Evolutionary conservation across 805 yeast species (phyloP), one percentile per base, ranked within the genome.

Genomic region (Metschnikowia corniflorae): DNA sequence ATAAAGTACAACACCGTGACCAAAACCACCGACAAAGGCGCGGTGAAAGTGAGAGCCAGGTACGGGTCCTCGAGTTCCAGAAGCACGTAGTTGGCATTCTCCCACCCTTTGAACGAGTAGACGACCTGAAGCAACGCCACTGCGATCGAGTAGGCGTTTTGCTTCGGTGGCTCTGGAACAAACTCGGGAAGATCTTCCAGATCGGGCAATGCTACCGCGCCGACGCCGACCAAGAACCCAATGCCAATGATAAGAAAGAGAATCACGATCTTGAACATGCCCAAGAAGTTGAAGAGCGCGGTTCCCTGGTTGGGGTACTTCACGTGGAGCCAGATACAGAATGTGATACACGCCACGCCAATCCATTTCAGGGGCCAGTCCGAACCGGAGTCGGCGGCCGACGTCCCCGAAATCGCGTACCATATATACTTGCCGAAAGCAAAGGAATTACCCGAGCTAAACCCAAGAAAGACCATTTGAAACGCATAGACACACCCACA

Each of bases 71-170:
- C 63, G 28, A 79, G 70, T 47, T 79, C 85, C 41, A 72, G 70
- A 34, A 79, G 57, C 1, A 79, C 86, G 45, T 77, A 73, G 50
- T 80, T 80, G 28, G 80, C 80, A 46, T 79, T 79, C 45, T 80
- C 85, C 84, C 85, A 79, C 5, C 86, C 86, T 41, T 78, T 73
- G 56, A 77, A 79, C 0, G 84, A 77, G 50, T 78, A 79, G 10
- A 80, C 74, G 16, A 80, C 71, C 33, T 80, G 75, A 24, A 79
- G 53, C 22, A 79, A 51, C 0, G 80, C 83, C 24, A 78, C 78
- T 1, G 83, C 68, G 6, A 71, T 51, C 25, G 74, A 70, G 48
- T 77, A 80, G 8, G 62, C 47, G 29, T 53, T 57, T 2, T 76
- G 64, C 37, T 7, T 63, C 57, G 37, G 67, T 53, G 39, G 54